These are phyloP conservation scores for Ceratocystis ficicola DNA, from an alignment of 2,329 filamentous ascomycete genomes.

Conservation along the genomic window DNA sequence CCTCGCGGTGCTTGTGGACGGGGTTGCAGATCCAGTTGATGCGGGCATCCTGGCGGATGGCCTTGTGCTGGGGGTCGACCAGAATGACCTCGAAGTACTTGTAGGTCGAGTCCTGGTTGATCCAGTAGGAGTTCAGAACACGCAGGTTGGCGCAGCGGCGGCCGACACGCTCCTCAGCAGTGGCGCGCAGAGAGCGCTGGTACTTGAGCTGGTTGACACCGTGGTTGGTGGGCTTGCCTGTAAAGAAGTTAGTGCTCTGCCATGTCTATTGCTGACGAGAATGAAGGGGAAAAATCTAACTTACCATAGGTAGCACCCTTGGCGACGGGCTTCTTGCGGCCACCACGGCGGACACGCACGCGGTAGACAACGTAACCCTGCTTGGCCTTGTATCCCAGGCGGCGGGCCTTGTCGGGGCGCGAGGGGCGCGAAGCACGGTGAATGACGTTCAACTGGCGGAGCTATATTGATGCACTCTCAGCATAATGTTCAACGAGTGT, in stretches of 20 bases:
- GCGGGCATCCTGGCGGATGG: conserved; percentile 94
- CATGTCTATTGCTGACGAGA: not conserved
- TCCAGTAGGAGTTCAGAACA: conserved; percentile 99
- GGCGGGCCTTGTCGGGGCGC: conserved; percentile 98
- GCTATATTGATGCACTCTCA: conserved; percentile 99
- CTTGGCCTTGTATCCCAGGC: conserved; percentile 99
- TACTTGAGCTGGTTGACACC: conserved; percentile 99
- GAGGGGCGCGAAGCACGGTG: conserved; percentile 97
- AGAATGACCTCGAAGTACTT: conserved; percentile 99
- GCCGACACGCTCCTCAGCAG: conserved; percentile 99
- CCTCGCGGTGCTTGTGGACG: conserved; percentile 99
- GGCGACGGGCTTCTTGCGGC: conserved; percentile 88
- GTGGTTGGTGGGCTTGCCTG: conserved; percentile 99
- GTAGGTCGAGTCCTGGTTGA: conserved; percentile 99
- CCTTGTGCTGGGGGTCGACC: conserved; percentile 99
- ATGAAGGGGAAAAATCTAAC: conserved; percentile 28
- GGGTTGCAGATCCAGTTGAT: conserved; percentile 99
- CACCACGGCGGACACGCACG: conserved; percentile 94
- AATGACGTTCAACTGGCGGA: conserved; percentile 98
- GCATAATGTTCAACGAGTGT: conserved; percentile 99
- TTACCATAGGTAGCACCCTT: conserved; percentile 99
- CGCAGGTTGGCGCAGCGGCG: conserved; percentile 97
- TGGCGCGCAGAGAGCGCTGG: conserved; percentile 96
- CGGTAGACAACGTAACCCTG: conserved; percentile 99
- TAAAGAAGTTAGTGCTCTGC: conserved; percentile 26